Evolutionary conservation across 2,329 filamentous ascomycete genomes (phyloP).

Genomic region (Furcasterigmium furcatum): DNA sequence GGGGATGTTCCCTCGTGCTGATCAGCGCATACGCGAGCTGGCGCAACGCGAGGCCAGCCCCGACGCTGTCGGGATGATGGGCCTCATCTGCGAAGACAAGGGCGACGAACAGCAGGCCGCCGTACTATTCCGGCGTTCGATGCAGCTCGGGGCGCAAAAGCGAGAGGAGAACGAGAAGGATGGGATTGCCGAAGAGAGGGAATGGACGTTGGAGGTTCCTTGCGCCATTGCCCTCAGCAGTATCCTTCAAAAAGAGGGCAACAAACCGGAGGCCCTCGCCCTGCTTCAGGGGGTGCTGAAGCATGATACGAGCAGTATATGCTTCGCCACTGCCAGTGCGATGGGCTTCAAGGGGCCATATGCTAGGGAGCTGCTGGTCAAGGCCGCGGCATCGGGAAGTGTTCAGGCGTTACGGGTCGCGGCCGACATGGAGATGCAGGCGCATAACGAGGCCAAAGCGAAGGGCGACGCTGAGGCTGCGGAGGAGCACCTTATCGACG

Average conservation of each 20-base stretch:
- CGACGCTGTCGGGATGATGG: not conserved
- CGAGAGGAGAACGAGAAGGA: no score
- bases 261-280: not conserved
- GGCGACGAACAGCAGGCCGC: no score
- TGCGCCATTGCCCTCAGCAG: not conserved
- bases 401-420: not conserved
- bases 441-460: not conserved
- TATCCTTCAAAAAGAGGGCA: not conserved
- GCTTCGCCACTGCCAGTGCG: not conserved
- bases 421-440: conserved; percentile 1
- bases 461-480: not conserved
- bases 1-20: no score
- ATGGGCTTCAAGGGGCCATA: not conserved
- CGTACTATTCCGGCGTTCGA: no score
- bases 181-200: no score
- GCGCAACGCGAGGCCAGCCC: no score
- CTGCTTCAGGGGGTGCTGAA: not conserved
- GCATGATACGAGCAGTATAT: not conserved
- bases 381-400: not conserved
- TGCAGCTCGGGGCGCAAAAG: no score
- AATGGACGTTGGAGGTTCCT: not conserved
- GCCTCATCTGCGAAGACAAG: no score
- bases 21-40: no score
- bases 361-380: not conserved
- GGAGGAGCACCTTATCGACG: not conserved